Evolutionary conservation across 306 rosid species (phyloP).

Genomic region (Ziziphus jujuba): DNA sequence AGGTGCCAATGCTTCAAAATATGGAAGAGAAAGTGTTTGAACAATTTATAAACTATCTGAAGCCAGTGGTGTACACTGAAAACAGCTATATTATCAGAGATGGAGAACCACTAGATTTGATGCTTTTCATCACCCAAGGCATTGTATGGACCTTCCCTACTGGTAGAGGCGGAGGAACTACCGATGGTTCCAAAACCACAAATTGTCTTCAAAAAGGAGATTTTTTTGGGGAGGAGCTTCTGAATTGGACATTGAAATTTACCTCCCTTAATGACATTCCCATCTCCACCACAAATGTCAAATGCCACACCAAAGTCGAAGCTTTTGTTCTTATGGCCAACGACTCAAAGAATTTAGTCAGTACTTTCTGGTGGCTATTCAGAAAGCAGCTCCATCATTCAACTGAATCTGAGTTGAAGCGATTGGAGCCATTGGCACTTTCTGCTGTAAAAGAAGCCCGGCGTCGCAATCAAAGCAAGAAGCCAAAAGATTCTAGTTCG

Average conservation of each 20-base stretch:
- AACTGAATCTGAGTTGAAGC: no score
- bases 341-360: constrained; percentile 1
- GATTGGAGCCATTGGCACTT: no score
- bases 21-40: constrained; percentile 6
- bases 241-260: constrained; percentile 33
- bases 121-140: constrained; percentile 25
- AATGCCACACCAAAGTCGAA: constrained; percentile 42
- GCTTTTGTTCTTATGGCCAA: constrained; percentile 7
- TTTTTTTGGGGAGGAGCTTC: constrained; percentile 24
- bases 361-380: not conserved
- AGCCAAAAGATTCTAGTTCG: no score
- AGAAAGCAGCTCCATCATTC: not conserved
- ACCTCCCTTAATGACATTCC: constrained; percentile 37
- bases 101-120: constrained; percentile 20
- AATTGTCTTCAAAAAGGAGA: not conserved
- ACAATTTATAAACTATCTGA: constrained; percentile 14
- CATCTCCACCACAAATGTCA: constrained; percentile 38
- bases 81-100: constrained; percentile 13
- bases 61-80: constrained; percentile 12
- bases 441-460: no score
- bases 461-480: no score
- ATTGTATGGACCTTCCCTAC: not conserved
- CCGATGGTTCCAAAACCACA: not conserved
- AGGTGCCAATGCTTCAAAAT: constrained; percentile 16
- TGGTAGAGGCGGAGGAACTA: not conserved